Evolutionary conservation across 1,139 yeast genomes (phyloP), one percentile per base, ranked within the genome.

Genomic region (Nakaseomyces uthaithaninus): DNA sequence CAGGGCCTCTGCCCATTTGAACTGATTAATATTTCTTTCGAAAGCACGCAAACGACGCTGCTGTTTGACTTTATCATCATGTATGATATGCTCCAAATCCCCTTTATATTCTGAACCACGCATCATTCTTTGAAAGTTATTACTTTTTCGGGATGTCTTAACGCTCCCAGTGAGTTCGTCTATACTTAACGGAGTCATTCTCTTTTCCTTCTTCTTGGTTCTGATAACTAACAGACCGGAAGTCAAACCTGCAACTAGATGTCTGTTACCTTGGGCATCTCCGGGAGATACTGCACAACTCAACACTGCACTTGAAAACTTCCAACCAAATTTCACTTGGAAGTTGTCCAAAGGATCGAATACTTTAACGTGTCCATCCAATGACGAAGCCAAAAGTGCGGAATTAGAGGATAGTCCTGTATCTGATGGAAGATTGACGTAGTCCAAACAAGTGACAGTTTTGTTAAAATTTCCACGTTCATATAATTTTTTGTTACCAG

Each of bases 241-340:
- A 7, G 93, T 80, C 51, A 91, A 72, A 41, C 98, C 98, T n/a
- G 94, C 85, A 27, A 85, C 96, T 49, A 91, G 74, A 66, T 91
- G 97, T 64, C 83, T 83, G 39, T 58, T 59, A 26, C 61, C 59
- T 41, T 52, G 54, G 7, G 60, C 56, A 39, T 51, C 80, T 46
- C 80, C 78, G 16, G 97, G 97, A 8, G 95, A 84, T 9, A 89
- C 82, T 7, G 89, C 97, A 59, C 94, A 80, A 53, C 87, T 72
- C 51, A 91, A 68, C 0, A 91, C 95, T 33, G 94, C 94, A 12
- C 93, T 87, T 30, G 95, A 95, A 57, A 83, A 89, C 62, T 89
- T 91, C 97, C 97, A 91, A 33, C 97, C 97, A 61, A 87, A 91
- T 59, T 82, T 84, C 48, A 89, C 95, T 46, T 82, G 83, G 89